A percentile compares a stretch with the other conserved stretches of the same genome.
These are phyloP conservation scores for Tetrapisispora nanseiensis DNA, from an alignment of 805 yeast genomes.

Conservation along the genomic window DNA sequence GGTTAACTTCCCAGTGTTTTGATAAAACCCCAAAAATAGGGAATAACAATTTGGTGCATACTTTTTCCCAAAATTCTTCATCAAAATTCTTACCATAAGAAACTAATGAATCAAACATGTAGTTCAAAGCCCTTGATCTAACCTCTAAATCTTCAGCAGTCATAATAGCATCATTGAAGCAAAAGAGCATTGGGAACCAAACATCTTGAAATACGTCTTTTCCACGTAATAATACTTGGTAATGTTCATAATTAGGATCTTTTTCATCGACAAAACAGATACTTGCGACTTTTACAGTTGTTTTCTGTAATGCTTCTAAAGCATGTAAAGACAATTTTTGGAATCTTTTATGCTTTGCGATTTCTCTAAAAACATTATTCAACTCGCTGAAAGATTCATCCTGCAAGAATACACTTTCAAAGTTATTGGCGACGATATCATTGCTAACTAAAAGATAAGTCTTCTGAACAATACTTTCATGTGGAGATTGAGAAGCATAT, in stretches of 20 bases:
- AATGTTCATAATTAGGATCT: conserved; percentile 11
- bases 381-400: conserved; percentile 54
- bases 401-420: conserved; percentile 54
- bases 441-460: conserved; percentile 52
- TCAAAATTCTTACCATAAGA: conserved; percentile 73
- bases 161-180: conserved; percentile 85
- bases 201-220: conserved; percentile 42
- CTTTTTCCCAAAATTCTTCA: conserved; percentile 68
- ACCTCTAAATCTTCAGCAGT: conserved; percentile 91
- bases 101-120: conserved; percentile 70
- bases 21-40: conserved; percentile 82
- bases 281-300: conserved; percentile 51
- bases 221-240: conserved; percentile 22
- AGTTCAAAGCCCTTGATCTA: conserved; percentile 76
- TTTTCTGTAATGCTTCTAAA: conserved; percentile 56
- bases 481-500: conserved; percentile 50
- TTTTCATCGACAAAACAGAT: conserved; percentile 25
- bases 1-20: conserved; percentile 62
- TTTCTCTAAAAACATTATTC: conserved; percentile 64
- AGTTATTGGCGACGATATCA: conserved; percentile 50
- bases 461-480: conserved; percentile 50
- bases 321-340: conserved; percentile 77
- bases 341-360: conserved; percentile 75
- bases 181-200: conserved; percentile 82
- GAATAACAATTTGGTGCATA: conserved; percentile 70